phyloP scores from a whole-genome alignment of 176 grass and related monocot genomes.

The Bolboschoenus planiculmis region DNA sequence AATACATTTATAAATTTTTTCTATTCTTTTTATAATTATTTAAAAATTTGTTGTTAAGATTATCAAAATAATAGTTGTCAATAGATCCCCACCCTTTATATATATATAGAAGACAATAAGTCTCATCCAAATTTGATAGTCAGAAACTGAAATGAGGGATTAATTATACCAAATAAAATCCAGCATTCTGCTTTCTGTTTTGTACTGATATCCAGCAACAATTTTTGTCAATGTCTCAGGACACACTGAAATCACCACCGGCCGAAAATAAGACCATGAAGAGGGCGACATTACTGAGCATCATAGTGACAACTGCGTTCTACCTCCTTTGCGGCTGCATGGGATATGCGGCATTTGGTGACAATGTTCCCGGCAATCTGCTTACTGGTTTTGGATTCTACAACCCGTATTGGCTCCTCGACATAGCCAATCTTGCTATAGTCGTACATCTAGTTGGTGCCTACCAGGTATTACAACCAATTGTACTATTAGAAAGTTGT shows the following conservation, averaged over 20 bases:
- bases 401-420: slow-evolving; percentile 54
- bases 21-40: no score
- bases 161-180: not conserved
- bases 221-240: slow-evolving; percentile 17
- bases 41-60: no score
- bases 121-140: not conserved
- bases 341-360: slow-evolving; percentile 52
- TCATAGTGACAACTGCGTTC: slow-evolving; percentile 30
- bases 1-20: no score
- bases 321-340: slow-evolving; percentile 53
- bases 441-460: slow-evolving; percentile 52
- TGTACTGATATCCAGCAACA: not conserved
- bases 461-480: slow-evolving; percentile 35
- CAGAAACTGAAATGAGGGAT: not conserved
- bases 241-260: slow-evolving; percentile 49
- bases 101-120: not conserved
- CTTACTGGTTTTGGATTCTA: slow-evolving; percentile 61
- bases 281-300: slow-evolving; percentile 32
- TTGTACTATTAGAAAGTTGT: no score
- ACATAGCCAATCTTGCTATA: slow-evolving; percentile 52
- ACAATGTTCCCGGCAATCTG: slow-evolving; percentile 38
- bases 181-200: not conserved
- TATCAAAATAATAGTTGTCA: no score
- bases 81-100: no score
- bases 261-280: slow-evolving; percentile 44